These are phyloP conservation scores for Heterobasidion occidentale DNA, from an alignment of 1,284 basidiomycete species.

Conservation along the genomic window DNA sequence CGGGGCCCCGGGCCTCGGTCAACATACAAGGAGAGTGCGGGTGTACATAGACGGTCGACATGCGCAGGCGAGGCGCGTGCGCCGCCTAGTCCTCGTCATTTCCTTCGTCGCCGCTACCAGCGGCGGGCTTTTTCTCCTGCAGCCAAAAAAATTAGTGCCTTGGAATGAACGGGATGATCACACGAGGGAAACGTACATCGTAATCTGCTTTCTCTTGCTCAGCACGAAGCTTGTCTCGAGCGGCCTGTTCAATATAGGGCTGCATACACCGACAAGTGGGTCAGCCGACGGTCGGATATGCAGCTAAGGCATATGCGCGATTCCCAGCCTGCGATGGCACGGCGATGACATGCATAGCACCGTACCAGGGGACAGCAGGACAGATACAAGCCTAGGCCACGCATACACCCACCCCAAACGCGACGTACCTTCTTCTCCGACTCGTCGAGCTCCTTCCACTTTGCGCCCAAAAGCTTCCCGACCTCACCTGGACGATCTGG, in stretches of 20 bases:
- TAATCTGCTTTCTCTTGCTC: conserved; percentile 77
- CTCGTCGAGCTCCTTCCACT: conserved; percentile 65
- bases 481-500: conserved; percentile 39
- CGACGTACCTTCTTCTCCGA: conserved; percentile 63
- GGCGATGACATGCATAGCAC: not conserved
- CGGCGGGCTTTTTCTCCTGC: conserved; percentile 35
- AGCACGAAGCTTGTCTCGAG: conserved; percentile 78
- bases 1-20: not conserved
- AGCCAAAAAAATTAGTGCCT: not conserved
- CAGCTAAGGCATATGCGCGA: not conserved
- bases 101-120: conserved; percentile 51
- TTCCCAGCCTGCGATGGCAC: not conserved
- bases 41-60: not conserved
- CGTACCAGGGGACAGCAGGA: not conserved
- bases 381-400: conserved; percentile 1
- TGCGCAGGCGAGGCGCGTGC: not conserved
- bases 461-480: conserved; percentile 63
- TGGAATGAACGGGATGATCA: conserved; percentile 1
- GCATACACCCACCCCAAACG: conserved; percentile 4
- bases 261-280: conserved; percentile 21
- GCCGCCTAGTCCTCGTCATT: conserved; percentile 40
- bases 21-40: not conserved
- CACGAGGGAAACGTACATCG: conserved; percentile 38
- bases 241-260: conserved; percentile 89
- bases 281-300: not conserved